These are phyloP conservation scores for Auxenochlorella pyrenoidosa DNA, from an alignment of 139 green algal genomes.

Conservation along the genomic window DNA sequence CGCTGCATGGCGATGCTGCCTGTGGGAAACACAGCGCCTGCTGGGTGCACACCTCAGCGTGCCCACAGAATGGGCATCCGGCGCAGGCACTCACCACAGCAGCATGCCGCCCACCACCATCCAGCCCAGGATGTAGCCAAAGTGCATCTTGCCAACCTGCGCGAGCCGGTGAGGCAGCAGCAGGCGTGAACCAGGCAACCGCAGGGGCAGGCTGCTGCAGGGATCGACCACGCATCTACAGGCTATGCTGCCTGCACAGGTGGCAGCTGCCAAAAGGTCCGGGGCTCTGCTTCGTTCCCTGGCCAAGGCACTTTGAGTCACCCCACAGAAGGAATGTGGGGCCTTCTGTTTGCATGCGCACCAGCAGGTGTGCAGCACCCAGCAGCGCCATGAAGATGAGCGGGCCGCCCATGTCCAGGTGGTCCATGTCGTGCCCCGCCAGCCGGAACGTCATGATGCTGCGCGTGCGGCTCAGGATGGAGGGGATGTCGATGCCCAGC, in stretches of 20 bases:
- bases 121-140: conserved; percentile 96
- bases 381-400: conserved; percentile 86
- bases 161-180: neutral
- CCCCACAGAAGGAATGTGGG: too few species aligned
- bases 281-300: too few species aligned
- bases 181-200: neutral
- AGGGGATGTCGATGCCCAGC: conserved; percentile 91
- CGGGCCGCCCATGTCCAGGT: conserved; percentile 91
- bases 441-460: conserved; percentile 77
- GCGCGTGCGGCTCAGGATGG: conserved; percentile 79
- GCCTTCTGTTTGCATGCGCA: too few species aligned
- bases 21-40: too few species aligned
- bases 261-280: neutral
- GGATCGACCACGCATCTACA: too few species aligned
- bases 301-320: too few species aligned
- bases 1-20: too few species aligned
- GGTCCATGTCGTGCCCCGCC: conserved; percentile 65
- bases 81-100: conserved; percentile 68
- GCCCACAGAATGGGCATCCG: too few species aligned
- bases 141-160: conserved; percentile 92
- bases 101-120: conserved; percentile 79
- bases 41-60: too few species aligned
- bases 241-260: neutral
- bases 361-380: conserved; percentile 85
- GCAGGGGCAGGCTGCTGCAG: neutral